These are phyloP conservation scores for Colletotrichum sp. DNA, from an alignment of 2,329 filamentous ascomycete genomes.

Conservation along the genomic window DNA sequence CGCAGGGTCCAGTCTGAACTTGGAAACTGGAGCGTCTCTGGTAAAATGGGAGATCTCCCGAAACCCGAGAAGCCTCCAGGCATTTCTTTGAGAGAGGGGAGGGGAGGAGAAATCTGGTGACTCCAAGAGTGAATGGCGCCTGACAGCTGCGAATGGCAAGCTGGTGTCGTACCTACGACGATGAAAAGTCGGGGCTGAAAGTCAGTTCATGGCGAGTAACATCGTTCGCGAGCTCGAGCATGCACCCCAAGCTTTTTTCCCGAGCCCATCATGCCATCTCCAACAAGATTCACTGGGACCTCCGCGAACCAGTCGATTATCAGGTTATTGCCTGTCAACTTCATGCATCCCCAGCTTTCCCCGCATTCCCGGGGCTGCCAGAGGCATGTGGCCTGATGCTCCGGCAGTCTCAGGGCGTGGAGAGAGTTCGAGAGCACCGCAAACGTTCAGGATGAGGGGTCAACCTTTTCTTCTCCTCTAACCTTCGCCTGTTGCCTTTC, in stretches of 20 bases:
- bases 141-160: not conserved
- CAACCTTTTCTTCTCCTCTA: not conserved
- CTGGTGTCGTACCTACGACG: not conserved
- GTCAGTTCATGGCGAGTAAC: not conserved
- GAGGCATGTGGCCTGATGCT: slow-evolving; percentile 4
- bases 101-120: not conserved
- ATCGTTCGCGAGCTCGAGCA: not conserved
- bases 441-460: not conserved
- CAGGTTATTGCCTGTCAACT: not conserved
- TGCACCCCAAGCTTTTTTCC: not conserved
- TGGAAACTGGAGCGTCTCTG: not conserved
- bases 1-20: slow-evolving; percentile 9
- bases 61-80: not conserved
- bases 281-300: not conserved
- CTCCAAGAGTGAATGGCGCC: not conserved
- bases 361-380: slow-evolving; percentile 1
- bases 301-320: not conserved
- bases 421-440: slow-evolving; percentile 3
- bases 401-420: slow-evolving; percentile 10
- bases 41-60: not conserved
- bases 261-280: not conserved
- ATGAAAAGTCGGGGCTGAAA: not conserved
- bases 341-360: slow-evolving; percentile 3
- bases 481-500: not conserved
- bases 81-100: no score